Conservation (phyloP, 345 rosid species). For the Ceriops zippeliana region DNA sequence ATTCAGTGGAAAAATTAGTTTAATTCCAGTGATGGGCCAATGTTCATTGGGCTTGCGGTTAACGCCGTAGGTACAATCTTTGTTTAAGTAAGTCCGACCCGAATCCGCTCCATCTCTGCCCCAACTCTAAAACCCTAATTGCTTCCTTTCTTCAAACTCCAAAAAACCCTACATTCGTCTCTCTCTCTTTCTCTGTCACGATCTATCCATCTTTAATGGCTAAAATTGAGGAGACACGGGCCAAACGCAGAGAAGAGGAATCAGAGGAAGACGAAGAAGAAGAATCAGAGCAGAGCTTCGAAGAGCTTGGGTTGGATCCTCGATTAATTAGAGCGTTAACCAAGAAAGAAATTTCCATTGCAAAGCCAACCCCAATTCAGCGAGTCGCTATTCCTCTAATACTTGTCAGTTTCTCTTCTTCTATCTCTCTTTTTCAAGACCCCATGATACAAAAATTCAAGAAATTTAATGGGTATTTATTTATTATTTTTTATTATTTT, state of each 20-base stretch:
- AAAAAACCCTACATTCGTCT: too few relatives aligned
- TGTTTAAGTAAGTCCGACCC: not conserved
- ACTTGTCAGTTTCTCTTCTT: constrained; percentile 38
- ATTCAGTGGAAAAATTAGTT: too few relatives aligned
- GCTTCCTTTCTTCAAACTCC: not conserved
- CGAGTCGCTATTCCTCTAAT: constrained; percentile 62
- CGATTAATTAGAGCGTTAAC: constrained; percentile 69
- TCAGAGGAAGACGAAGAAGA: constrained; percentile 26
- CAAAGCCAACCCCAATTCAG: constrained; percentile 77
- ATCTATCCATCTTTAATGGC: too few relatives aligned
- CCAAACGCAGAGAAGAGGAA: constrained; percentile 6
- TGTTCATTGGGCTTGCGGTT: too few relatives aligned
- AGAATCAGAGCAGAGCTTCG: constrained; percentile 54
- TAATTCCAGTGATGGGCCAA: too few relatives aligned
- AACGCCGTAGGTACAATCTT: too few relatives aligned
- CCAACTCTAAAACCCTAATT: not conserved
- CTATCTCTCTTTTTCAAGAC: not conserved
- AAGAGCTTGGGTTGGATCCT: constrained; percentile 70
- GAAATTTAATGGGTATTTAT: not conserved
- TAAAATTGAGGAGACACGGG: not conserved
- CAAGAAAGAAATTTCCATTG: constrained; percentile 50
- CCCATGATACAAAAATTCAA: too few relatives aligned
- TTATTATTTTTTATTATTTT: not conserved
- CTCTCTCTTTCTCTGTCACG: too few relatives aligned
- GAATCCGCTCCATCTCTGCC: not conserved